These are phyloP conservation scores for Vicia faba DNA, from an alignment of 306 rosid genomes.

Conservation along the genomic window DNA sequence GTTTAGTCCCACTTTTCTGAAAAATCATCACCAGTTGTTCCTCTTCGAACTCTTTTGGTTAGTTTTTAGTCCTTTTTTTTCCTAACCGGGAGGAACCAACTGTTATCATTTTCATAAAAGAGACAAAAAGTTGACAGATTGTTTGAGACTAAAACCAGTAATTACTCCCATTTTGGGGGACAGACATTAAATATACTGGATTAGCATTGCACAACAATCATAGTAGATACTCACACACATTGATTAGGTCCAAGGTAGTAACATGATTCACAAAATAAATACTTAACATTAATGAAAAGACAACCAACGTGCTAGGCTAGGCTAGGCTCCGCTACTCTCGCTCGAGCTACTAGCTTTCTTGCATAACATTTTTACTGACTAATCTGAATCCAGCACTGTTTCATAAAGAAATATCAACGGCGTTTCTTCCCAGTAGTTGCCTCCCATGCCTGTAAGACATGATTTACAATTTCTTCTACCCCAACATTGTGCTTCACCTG, in stretches of 20 bases:
- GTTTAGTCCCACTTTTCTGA: too few species aligned
- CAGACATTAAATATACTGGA: background rate
- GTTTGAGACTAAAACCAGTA: background rate
- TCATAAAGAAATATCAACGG: conserved; percentile 40
- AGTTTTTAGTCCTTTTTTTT: background rate
- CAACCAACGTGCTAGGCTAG: too few species aligned
- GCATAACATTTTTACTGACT: background rate
- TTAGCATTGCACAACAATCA: background rate
- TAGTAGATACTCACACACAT: background rate
- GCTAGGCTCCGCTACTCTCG: background rate
- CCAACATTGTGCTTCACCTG: conserved; percentile 91
- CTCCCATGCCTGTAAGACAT: conserved; percentile 75
- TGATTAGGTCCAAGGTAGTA: background rate
- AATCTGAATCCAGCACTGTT: background rate
- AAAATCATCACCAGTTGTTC: background rate
- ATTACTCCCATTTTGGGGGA: background rate
- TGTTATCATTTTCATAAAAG: background rate
- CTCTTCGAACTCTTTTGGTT: background rate
- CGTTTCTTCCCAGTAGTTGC: conserved; percentile 69
- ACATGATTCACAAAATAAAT: conserved; percentile 3
- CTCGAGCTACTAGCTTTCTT: background rate
- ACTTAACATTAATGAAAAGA: conserved; percentile 8
- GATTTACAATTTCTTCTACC: conserved; percentile 73
- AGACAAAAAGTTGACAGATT: background rate
- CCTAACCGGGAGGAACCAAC: background rate